phyloP scores from a whole-genome alignment of 768 basidiomycete species.

The Hygrophorus pudorinus region DNA sequence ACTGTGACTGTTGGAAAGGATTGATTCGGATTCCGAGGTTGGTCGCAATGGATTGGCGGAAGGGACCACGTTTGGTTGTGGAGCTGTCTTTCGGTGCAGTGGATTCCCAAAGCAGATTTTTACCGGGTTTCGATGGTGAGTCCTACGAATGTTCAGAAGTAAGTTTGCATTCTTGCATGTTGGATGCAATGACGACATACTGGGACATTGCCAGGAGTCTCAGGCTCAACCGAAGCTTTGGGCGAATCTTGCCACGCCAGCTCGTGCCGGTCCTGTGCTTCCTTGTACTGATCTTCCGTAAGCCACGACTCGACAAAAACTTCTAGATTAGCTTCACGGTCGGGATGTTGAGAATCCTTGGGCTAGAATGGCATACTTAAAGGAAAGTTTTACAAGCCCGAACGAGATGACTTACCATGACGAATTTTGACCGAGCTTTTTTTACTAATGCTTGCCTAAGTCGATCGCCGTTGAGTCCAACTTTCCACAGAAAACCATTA shows the following conservation, averaged over 20 bases:
- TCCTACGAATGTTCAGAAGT: conserved; percentile 6
- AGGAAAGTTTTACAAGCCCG: conserved; percentile 1
- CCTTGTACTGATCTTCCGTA: conserved; percentile 60
- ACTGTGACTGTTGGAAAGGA: conserved; percentile 30
- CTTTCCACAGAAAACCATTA: conserved; percentile 61
- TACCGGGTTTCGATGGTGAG: conserved; percentile 31
- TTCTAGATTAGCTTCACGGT: conserved; percentile 55
- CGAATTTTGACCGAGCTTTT: conserved; percentile 57
- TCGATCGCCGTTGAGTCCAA: conserved; percentile 59
- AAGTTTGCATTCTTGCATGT: not conserved
- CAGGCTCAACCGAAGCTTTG: conserved; percentile 30
- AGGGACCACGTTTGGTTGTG: conserved; percentile 21
- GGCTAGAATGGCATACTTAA: conserved; percentile 36
- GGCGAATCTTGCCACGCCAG: conserved; percentile 64
- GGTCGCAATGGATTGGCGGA: conserved; percentile 38
- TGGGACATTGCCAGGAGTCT: conserved; percentile 27
- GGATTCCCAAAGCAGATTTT: conserved; percentile 58
- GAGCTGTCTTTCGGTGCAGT: conserved; percentile 17
- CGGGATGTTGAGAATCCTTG: conserved; percentile 68
- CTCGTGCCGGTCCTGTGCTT: conserved; percentile 48
- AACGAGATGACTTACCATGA: conserved; percentile 45
- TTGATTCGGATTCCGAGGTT: conserved; percentile 36
- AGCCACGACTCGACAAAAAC: conserved; percentile 76
- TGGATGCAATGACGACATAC: conserved; percentile 15
- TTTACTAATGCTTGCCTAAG: conserved; percentile 64